A percentile compares a stretch with the other conserved stretches of the same genome.
Conservation (phyloP, 495 filamentous ascomycete genomes). For the Cryomyces antarcticus region DNA sequence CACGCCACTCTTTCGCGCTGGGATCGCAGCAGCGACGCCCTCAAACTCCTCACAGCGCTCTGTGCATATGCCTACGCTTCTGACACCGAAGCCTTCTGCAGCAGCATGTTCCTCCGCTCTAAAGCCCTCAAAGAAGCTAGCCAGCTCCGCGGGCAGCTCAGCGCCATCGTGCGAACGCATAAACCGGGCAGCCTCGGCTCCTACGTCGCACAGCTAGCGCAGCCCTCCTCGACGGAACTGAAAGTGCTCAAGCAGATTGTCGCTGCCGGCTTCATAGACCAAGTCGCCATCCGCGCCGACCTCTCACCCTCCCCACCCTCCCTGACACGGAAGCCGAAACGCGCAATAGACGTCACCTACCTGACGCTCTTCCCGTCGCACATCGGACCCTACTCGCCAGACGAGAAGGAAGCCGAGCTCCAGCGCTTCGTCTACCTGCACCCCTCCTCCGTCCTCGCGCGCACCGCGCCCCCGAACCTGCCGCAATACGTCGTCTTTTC, state of each 20-base stretch:
- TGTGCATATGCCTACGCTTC: constrained; percentile 58
- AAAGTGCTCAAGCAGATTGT: constrained; percentile 77
- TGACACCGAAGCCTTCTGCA: constrained; percentile 34
- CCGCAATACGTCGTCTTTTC: constrained; percentile 78
- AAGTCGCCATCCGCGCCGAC: constrained; percentile 85
- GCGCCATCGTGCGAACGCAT: constrained; percentile 55
- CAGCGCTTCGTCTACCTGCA: constrained; percentile 64
- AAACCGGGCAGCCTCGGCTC: constrained; percentile 42
- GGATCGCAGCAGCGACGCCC: constrained; percentile 65
- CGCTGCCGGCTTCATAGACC: constrained; percentile 84
- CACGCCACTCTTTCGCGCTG: constrained; percentile 65
- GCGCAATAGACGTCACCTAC: constrained; percentile 80
- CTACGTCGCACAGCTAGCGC: constrained; percentile 37
- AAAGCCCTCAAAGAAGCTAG: constrained; percentile 74
- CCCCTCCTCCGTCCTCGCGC: constrained; percentile 59
- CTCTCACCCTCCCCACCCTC: constrained; percentile 55
- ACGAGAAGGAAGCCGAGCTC: constrained; percentile 5
- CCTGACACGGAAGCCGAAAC: constrained; percentile 45
- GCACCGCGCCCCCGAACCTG: constrained; percentile 40
- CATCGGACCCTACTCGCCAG: constrained; percentile 4
- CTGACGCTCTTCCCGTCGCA: constrained; percentile 62
- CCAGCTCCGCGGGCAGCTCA: constrained; percentile 66
- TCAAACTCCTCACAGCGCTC: constrained; percentile 75
- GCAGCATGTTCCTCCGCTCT: constrained; percentile 58
- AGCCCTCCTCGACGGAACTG: constrained; percentile 49